These are phyloP conservation scores for Mycosarcoma mackinlayi DNA, from an alignment of 1,284 basidiomycete genomes.

Conservation along the genomic window DNA sequence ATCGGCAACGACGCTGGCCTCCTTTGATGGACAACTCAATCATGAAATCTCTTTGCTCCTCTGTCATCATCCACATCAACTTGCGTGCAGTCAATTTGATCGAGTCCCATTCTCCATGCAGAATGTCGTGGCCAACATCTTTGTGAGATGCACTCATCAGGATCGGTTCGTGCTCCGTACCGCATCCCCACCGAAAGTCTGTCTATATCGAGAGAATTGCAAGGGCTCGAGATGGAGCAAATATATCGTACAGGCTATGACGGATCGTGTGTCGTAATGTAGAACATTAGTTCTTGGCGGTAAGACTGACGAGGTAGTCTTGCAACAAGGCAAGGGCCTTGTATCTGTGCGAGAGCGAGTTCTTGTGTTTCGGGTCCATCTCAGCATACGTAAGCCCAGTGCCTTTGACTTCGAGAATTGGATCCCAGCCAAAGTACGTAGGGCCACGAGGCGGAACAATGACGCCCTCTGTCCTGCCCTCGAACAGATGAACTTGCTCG, in stretches of 20 bases:
- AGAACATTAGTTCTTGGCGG: no score
- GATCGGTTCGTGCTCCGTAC: no score
- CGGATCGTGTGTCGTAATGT: no score
- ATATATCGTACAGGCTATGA: background rate
- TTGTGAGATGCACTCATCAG: no score
- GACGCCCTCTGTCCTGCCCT: slow-evolving; percentile 85
- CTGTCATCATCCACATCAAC: no score
- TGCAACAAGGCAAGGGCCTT: slow-evolving; percentile 85
- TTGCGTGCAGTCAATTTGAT: no score
- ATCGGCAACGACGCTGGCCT: slow-evolving; percentile 3
- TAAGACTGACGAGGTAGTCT: slow-evolving; percentile 72
- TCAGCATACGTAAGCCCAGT: slow-evolving; percentile 70
- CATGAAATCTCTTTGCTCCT: background rate
- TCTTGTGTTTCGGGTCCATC: slow-evolving; percentile 61
- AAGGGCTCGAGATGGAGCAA: no score
- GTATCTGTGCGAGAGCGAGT: slow-evolving; percentile 82
- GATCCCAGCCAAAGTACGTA: slow-evolving; percentile 86
- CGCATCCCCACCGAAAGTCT: no score
- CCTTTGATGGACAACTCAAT: background rate
- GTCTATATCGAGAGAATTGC: background rate
- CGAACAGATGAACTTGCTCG: slow-evolving; percentile 75
- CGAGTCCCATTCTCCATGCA: no score
- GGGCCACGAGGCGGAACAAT: slow-evolving; percentile 88
- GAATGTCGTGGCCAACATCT: no score
- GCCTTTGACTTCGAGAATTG: slow-evolving; percentile 81